Evolutionary conservation across 192 early-diverging fungal species (phyloP).

Genomic region (Endogone sp.): DNA sequence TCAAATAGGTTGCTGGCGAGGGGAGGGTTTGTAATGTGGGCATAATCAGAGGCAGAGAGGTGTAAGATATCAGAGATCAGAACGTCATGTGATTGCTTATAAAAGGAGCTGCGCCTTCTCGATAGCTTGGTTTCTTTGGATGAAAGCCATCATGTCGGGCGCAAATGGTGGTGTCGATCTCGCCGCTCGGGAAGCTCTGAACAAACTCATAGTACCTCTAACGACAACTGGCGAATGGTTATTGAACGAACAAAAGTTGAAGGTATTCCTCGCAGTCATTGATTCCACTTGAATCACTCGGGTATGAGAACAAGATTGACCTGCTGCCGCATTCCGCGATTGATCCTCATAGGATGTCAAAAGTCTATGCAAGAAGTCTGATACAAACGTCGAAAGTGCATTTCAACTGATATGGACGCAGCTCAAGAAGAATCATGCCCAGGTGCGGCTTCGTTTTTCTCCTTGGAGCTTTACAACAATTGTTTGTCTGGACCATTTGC

Average conservation of each 20-base stretch:
- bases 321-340: too few species aligned
- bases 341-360: slow-evolving; percentile 47
- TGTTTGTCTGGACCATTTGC: too few species aligned
- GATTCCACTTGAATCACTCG: too few species aligned
- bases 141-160: too few species aligned
- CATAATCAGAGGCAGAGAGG: too few species aligned
- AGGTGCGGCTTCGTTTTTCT: slow-evolving; percentile 9
- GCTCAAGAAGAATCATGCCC: slow-evolving; percentile 45
- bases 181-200: slow-evolving; percentile 26
- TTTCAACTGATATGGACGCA: slow-evolving; percentile 39
- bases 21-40: background rate
- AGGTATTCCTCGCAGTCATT: slow-evolving; percentile 9
- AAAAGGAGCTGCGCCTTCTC: too few species aligned
- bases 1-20: background rate
- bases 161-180: too few species aligned
- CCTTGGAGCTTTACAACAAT: too few species aligned
- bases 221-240: slow-evolving; percentile 29
- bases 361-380: slow-evolving; percentile 37
- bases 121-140: too few species aligned
- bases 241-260: slow-evolving; percentile 18
- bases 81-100: too few species aligned
- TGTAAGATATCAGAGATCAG: too few species aligned
- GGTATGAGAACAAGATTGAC: too few species aligned
- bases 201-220: slow-evolving; percentile 13
- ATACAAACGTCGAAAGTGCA: slow-evolving; percentile 29